Base-by-base conservation (phyloP, 305 asterid genomes). In the Salvia sclarea region DNA sequence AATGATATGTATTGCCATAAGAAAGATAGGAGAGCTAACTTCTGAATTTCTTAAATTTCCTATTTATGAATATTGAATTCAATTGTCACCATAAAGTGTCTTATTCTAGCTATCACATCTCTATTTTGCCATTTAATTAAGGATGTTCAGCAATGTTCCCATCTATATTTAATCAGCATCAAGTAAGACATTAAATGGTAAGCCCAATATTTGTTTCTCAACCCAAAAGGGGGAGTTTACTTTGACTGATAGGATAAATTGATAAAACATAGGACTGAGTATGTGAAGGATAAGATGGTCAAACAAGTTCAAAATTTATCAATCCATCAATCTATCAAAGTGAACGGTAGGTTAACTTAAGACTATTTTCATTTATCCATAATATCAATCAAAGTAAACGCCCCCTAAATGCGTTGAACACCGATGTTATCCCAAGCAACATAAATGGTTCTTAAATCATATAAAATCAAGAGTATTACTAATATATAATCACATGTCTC, bases 51-150 rank as follows among this genome's bases (percentile, higher is more conserved):
- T 37, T 37, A 37, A 37, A 37, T 37, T 37, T 37, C 13, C 10
- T 37, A 8, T 37, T 35, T 37, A 37, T 37, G 43, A 2, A 4
- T 14, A 21, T 16, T 22, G 48, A 59, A 69, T 16, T 63, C 18
- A 41, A 17, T 40, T n/a, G 44, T 14, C 53, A 24, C 63, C 70
- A 12, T 38, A 53, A 31, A 24, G 56, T 45, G 25, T 66, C n/a
- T 13, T 6, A 53, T 24, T 54, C 37, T 14, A 67, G 17, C 55
- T 2, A 28, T 24, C 61, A 40, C 30, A 53, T 38, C 40, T 54
- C 5, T 53, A 24, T 53, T 1, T 8, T 52, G 24, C 22, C 50
- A 18, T 66, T 66, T 31, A 9, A 62, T 62, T 18, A 13, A 17
- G 25, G 54, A 17, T 48, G 24, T 17, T 48, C 54, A 18, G 13